phyloP scores from a whole-genome alignment of 176 grass and related monocot species.

The Urochloa ruziziensis region DNA sequence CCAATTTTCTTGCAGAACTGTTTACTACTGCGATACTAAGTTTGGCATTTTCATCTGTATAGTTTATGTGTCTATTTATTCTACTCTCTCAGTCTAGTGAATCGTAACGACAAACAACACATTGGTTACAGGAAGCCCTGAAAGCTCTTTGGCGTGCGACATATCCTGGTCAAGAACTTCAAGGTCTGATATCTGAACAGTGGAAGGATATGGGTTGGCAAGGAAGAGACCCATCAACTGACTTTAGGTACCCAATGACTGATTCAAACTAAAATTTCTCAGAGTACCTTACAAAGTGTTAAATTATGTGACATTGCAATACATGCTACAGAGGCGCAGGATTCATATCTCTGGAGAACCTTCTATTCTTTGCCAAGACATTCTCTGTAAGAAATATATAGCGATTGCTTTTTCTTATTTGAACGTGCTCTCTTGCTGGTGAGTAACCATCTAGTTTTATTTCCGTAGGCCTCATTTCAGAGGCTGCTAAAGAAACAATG shows the following conservation, averaged over 20 bases:
- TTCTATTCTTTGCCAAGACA: constrained; percentile 93
- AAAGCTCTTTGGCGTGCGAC: constrained; percentile 94
- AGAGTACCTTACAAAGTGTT: neutral
- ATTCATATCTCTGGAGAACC: constrained; percentile 97
- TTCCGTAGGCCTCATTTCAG: constrained; percentile 79
- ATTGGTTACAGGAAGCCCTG: constrained; percentile 70
- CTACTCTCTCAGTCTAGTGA: neutral
- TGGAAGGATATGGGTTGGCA: constrained; percentile 99
- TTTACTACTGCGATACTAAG: neutral
- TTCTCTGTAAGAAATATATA: constrained; percentile 77
- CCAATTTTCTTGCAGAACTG: neutral
- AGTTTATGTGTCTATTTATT: neutral
- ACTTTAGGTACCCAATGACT: constrained; percentile 62
- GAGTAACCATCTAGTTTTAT: constrained; percentile 3
- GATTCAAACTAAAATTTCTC: neutral
- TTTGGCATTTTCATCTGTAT: neutral
- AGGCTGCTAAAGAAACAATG: constrained; percentile 80
- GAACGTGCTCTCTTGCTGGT: neutral
- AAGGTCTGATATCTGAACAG: constrained; percentile 89
- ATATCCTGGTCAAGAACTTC: constrained; percentile 90
- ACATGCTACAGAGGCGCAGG: constrained; percentile 62
- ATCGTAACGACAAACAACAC: neutral
- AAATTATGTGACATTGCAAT: neutral
- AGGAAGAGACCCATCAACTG: constrained; percentile 95
- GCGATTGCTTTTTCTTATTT: neutral